phyloP scores from a whole-genome alignment of 768 basidiomycete genomes.

The Mycena indigotica region DNA sequence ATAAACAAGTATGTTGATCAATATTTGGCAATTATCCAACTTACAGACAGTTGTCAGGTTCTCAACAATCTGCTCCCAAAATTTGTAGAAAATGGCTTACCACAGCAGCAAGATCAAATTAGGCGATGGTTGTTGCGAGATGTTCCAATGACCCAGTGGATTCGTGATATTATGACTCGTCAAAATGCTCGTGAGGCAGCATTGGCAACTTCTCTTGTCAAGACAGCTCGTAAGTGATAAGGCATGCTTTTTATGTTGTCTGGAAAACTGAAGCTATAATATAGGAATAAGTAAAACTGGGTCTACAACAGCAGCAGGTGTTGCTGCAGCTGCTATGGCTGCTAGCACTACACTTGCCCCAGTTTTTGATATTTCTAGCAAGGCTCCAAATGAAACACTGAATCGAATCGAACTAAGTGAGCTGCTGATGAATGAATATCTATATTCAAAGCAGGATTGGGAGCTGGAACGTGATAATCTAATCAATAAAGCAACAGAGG shows the following conservation, averaged over 20 bases:
- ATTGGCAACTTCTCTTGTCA: background rate
- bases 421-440: conserved; percentile 30
- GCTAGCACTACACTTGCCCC: background rate
- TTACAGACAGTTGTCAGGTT: conserved; percentile 6
- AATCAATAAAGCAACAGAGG: conserved; percentile 23
- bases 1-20: conserved; percentile 17
- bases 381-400: conserved; percentile 12
- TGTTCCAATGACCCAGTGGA: conserved; percentile 26
- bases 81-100: conserved; percentile 17
- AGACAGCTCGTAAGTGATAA: background rate
- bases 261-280: no score
- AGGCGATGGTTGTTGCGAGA: conserved; percentile 30
- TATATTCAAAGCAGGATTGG: conserved; percentile 31
- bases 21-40: background rate
- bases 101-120: conserved; percentile 28
- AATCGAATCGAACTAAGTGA: conserved; percentile 32
- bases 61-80: conserved; percentile 31
- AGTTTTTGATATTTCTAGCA: conserved; percentile 13
- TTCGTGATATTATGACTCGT: conserved; percentile 20
- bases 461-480: conserved; percentile 30
- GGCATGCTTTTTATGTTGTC: no score
- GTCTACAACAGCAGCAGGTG: no score
- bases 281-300: no score
- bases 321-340: background rate
- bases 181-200: conserved; percentile 18